phyloP scores from a whole-genome alignment of 257 asterid species.

The Solanum piurae region DNA sequence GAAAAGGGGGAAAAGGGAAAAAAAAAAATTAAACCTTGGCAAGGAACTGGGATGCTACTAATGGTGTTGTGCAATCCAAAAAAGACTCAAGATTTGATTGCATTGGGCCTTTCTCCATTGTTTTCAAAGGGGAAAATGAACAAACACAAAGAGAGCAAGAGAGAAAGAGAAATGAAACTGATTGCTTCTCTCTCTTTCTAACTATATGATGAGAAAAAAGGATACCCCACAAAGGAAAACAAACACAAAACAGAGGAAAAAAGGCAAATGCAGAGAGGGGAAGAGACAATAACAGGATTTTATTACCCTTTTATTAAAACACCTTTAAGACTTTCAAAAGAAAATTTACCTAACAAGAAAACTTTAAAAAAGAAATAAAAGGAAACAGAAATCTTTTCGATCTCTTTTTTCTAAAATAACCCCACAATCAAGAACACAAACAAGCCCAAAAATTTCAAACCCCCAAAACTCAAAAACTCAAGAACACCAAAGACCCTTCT shows the following conservation, averaged over 20 bases:
- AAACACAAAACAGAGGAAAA: background rate
- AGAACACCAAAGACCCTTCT: background rate
- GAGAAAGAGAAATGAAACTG: slow-evolving; percentile 8
- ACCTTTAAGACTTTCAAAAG: slow-evolving; percentile 34
- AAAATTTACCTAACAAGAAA: background rate
- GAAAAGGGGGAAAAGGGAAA: background rate
- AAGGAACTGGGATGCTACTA: slow-evolving; percentile 29
- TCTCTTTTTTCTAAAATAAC: slow-evolving; percentile 13
- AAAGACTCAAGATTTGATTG: slow-evolving; percentile 33
- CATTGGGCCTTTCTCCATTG: slow-evolving; percentile 21
- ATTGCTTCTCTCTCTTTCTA: slow-evolving; percentile 42
- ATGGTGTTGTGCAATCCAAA: slow-evolving; percentile 30
- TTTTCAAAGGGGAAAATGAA: background rate
- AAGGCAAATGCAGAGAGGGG: slow-evolving; percentile 19
- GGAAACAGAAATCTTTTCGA: slow-evolving; percentile 22
- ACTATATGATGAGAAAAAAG: slow-evolving; percentile 19
- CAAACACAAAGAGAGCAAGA: background rate
- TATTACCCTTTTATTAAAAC: slow-evolving; percentile 21
- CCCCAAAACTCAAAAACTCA: slow-evolving; percentile 4
- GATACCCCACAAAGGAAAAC: slow-evolving; percentile 3
- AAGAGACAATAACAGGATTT: slow-evolving; percentile 68
- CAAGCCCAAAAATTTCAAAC: background rate
- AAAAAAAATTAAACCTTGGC: slow-evolving; percentile 18
- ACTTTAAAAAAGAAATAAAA: slow-evolving; percentile 1
- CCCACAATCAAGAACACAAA: slow-evolving; percentile 3